A percentile compares a stretch with the other conserved stretches of the same genome.
Conservation (phyloP, 805 yeast genomes). For the Saccharomycopsis sp. region DNA sequence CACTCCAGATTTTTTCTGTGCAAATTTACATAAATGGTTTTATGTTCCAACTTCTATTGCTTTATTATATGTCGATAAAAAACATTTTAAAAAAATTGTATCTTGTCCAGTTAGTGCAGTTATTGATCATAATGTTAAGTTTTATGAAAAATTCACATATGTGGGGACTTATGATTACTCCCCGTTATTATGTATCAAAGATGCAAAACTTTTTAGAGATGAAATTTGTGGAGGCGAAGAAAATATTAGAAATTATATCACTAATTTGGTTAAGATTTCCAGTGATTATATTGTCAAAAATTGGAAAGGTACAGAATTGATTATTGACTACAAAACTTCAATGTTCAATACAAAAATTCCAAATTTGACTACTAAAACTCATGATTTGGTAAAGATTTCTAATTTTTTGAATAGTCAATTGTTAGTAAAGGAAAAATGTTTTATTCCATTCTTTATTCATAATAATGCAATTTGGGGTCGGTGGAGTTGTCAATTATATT, state of each 20-base stretch:
- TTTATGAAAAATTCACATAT: slow-evolving; percentile 35
- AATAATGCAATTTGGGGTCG: slow-evolving; percentile 34
- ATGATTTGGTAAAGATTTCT: neutral
- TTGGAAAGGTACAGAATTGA: slow-evolving; percentile 18
- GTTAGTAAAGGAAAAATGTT: slow-evolving; percentile 30
- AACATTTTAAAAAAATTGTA: slow-evolving; percentile 39
- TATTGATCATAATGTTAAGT: no score
- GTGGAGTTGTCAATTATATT: slow-evolving; percentile 51
- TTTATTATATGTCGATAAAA: slow-evolving; percentile 43
- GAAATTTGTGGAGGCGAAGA: slow-evolving; percentile 53
- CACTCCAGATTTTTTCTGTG: slow-evolving; percentile 47
- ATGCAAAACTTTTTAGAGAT: slow-evolving; percentile 44
- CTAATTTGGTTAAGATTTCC: slow-evolving; percentile 33
- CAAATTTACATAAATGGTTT: slow-evolving; percentile 66
- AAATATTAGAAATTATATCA: slow-evolving; percentile 37
- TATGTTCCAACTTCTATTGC: slow-evolving; percentile 50
- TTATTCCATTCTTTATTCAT: slow-evolving; percentile 36
- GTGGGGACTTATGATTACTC: slow-evolving; percentile 42
- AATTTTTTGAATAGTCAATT: slow-evolving; percentile 15
- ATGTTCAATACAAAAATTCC: slow-evolving; percentile 18
- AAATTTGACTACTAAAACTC: neutral
- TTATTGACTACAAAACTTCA: slow-evolving; percentile 9
- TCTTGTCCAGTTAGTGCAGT: slow-evolving; percentile 48
- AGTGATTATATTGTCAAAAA: slow-evolving; percentile 28
- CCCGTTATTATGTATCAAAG: slow-evolving; percentile 30